Base-by-base conservation (phyloP, 176 grass and related monocot species). In the Saccharum spontaneum region DNA sequence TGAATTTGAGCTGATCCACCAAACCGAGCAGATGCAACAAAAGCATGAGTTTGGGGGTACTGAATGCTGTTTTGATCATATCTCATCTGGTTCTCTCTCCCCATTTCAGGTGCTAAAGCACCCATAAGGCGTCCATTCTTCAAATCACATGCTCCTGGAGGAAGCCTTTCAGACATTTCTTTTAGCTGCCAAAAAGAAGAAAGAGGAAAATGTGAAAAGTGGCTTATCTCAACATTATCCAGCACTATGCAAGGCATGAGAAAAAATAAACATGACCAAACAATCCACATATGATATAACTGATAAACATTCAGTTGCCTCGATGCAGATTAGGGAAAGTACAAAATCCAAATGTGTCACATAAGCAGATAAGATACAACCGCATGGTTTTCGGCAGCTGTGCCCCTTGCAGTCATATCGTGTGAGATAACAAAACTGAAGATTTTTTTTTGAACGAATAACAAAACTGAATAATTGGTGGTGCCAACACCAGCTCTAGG, bases 111-210 rank as follows among this genome's bases (percentile, higher is more conserved):
- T 6, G 67, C 41, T 44, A 66, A 77, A 12, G 57, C 50, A 60
- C 86, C 81, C 5, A 59, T 49, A 31, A 33, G 3, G 14, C 33
- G 66, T 50, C 86, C 72, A 7, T 85, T 79, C 80, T 88, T 99
- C 43, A 43, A 30, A 7, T 88, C 90, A 34, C 79, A 46, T 44
- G 76, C 74, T 65, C 79, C 86, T 80, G 85, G 75, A 59, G 97
- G 93, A 61, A 94, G 78, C 62, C 91, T 94, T 79, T 92, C 97
- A 33, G 90, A 90, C 88, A 92, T 92, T 92, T 96, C 97, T 86
- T 98, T 98, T 61, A 96, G 82, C 94, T 94, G 85, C 60, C 66
- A 90, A 83, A 69, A 64, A 76, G 83, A 74, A 8, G 12, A 73
- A 13, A 76, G 0, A 15, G 52, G 5, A 4, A 33, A 24, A 63